phyloP scores from a whole-genome alignment of 2,329 filamentous ascomycete species.

The Penicillium verrucosum region DNA sequence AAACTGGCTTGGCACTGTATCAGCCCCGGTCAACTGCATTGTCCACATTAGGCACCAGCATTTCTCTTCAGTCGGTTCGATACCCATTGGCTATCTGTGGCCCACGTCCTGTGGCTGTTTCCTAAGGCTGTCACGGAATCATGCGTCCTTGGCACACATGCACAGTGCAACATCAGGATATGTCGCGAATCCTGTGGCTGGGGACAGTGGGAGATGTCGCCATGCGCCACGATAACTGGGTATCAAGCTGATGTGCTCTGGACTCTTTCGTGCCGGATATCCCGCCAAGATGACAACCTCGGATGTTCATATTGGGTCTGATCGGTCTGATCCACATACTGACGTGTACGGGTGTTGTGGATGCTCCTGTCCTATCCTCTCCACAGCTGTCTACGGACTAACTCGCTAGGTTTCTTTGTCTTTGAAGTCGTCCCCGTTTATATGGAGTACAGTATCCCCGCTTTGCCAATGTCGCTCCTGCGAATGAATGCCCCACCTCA shows the following conservation, averaged over 20 bases:
- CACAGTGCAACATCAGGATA: conserved; percentile 14
- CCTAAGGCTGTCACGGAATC: not conserved
- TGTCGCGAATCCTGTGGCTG: conserved; percentile 15
- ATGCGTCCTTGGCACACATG: conserved; percentile 17
- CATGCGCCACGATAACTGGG: conserved; percentile 17
- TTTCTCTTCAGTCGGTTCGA: conserved; percentile 3
- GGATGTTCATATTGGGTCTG: not conserved
- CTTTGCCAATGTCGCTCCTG: conserved; percentile 1
- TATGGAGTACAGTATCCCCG: not conserved
- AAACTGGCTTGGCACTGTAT: not conserved
- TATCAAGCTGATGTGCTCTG: not conserved
- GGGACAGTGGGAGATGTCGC: conserved; percentile 2
- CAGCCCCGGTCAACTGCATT: conserved; percentile 1
- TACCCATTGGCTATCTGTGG: not conserved
- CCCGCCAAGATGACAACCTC: not conserved
- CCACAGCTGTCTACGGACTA: not conserved
- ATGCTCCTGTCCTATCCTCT: not conserved
- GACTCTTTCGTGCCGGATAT: not conserved
- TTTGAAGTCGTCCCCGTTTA: not conserved
- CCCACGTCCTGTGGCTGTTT: conserved; percentile 2
- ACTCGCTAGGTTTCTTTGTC: not conserved
- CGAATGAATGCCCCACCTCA: conserved; percentile 4
- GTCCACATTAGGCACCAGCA: conserved; percentile 17
- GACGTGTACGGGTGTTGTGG: not conserved
- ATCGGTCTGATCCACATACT: not conserved